Evolutionary conservation across 1,284 basidiomycete species (phyloP), one percentile per base, ranked within the genome.

Genomic region (Rhodotorula sp.): DNA sequence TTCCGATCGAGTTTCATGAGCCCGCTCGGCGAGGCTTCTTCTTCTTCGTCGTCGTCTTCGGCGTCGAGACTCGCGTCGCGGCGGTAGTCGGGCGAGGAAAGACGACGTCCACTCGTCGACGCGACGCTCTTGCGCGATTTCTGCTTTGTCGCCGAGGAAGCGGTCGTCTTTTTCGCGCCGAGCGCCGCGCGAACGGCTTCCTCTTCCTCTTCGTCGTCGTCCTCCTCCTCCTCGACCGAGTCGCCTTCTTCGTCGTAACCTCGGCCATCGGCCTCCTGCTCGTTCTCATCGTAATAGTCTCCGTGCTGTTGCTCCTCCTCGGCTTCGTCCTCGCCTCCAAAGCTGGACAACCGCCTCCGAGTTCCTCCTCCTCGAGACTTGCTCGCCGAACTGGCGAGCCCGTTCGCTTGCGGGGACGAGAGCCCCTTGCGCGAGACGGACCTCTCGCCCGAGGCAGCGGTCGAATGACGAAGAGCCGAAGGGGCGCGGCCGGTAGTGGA

Each of bases 131-230:
- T 61, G 47, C 47, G 28, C 28, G 60, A 28, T 28, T 26, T 16
- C 54, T 55, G 16, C 54, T 55, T 52, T 48, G 19, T 66, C 26
- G 72, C 61, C 78, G 2, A 79, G 76, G 8, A 68, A 57, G 6
- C 72, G 66, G 3, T 71, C 60, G 12, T 77, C 60, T 57, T 75
- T 61, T 45, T 76, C 65, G 66, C 48, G 12, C n/a, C 60, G 12
- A 67, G 43, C 12, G 56, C 49, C 2, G 59, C 68, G 21, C 65
- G 54, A 6, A 67, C 60, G 2, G 56, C 63, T 49, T 70, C 60
- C 45, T 72, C 62, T 26, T 66, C 62, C 26, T 66, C 58, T 43
- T 56, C 70, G 34, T 61, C 67, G 12, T 62, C 62, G 14, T 60
- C 60, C 19, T 63, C 48, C 28, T 64, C 60, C 47, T 60, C 45